These are phyloP conservation scores for Colletotrichum trifolii DNA, from an alignment of 2,329 filamentous ascomycete genomes.

Conservation along the genomic window DNA sequence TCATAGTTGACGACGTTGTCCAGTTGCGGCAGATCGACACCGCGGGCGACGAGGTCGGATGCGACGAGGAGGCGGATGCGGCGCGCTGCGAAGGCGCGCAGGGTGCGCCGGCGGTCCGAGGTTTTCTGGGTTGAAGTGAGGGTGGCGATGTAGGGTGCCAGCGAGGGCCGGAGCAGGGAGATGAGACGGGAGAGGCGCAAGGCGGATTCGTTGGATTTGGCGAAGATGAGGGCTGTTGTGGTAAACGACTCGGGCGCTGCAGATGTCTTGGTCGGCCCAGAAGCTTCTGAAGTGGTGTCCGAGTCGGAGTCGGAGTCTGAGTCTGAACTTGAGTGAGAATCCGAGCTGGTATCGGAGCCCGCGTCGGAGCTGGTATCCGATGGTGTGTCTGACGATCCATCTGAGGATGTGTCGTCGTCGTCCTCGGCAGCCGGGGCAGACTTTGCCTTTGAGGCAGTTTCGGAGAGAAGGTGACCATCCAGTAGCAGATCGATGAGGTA, in stretches of 20 bases:
- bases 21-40: constrained; percentile 83
- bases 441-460: constrained; percentile 35
- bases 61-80: constrained; percentile 82
- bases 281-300: constrained; percentile 31
- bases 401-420: constrained; percentile 48
- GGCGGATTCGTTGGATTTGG: constrained; percentile 88
- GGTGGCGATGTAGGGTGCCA: constrained; percentile 70
- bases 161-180: constrained; percentile 69
- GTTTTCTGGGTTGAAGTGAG: constrained; percentile 84
- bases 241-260: constrained; percentile 40
- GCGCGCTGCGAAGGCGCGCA: constrained; percentile 72
- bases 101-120: constrained; percentile 73
- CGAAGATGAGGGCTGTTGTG: constrained; percentile 80
- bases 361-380: constrained; percentile 43
- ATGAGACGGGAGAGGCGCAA: constrained; percentile 88
- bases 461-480: constrained; percentile 58
- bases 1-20: constrained; percentile 95
- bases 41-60: constrained; percentile 92
- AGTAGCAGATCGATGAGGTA: constrained; percentile 83
- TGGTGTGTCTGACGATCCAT: constrained; percentile 41
- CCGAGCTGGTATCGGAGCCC: constrained; percentile 48
- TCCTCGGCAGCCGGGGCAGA: constrained; percentile 32
- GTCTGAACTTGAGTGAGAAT: constrained; percentile 48
- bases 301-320: constrained; percentile 44
- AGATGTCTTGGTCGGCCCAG: constrained; percentile 19